phyloP scores from a whole-genome alignment of 176 grass and related monocot species.

The Alloteropsis semialata region DNA sequence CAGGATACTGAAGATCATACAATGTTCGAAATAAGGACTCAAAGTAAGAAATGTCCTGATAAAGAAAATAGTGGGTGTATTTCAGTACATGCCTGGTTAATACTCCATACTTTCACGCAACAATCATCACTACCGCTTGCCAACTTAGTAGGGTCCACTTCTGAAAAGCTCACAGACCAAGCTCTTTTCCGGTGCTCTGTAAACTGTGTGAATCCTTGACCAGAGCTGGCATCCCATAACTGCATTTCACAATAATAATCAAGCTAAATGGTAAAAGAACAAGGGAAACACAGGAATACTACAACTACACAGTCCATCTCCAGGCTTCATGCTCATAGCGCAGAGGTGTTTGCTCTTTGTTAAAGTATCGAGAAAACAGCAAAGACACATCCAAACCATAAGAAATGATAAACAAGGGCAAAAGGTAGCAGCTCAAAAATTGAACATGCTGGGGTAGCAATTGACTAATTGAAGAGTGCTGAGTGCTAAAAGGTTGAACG shows the following conservation, averaged over 20 bases:
- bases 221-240: conserved; percentile 97
- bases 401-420: not conserved
- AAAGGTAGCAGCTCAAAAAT: not conserved
- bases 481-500: conserved; percentile 2
- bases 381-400: conserved; percentile 1
- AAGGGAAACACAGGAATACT: conserved; percentile 19
- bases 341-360: not conserved
- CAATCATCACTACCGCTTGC: conserved; percentile 94
- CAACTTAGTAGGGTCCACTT: conserved; percentile 81
- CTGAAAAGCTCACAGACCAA: conserved; percentile 97
- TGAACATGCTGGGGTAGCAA: not conserved
- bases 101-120: conserved; percentile 94
- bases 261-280: conserved; percentile 30
- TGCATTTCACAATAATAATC: conserved; percentile 40
- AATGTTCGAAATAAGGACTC: conserved; percentile 2
- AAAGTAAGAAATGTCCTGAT: conserved; percentile 6
- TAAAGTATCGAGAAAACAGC: conserved; percentile 19
- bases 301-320: not conserved
- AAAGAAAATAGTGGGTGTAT: conserved; percentile 4
- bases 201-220: conserved; percentile 78
- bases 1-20: not conserved
- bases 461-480: not conserved
- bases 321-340: not conserved
- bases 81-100: conserved; percentile 72
- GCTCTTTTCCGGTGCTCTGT: conserved; percentile 86